Evolutionary conservation across 1,139 yeast species (phyloP).

Genomic region (Saccharomyces hybrid): DNA sequence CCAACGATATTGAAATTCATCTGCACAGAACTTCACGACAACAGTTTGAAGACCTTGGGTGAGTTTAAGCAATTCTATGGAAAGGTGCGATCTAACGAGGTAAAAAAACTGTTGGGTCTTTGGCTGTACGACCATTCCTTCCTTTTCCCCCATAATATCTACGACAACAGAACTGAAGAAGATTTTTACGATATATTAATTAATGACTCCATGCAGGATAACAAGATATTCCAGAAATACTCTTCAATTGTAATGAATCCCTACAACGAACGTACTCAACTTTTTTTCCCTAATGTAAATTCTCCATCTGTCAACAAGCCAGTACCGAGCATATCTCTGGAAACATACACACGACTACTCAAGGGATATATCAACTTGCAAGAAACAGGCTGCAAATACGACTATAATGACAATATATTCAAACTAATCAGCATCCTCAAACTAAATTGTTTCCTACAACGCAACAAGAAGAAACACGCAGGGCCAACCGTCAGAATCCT

Average conservation of each 20-base stretch:
- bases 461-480: not conserved
- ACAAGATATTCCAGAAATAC: constrained; percentile 3
- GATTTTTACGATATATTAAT: constrained; percentile 2
- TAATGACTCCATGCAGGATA: constrained; percentile 2
- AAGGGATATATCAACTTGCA: not conserved
- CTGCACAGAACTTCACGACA: constrained; percentile 16
- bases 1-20: constrained; percentile 16
- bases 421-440: constrained; percentile 2
- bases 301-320: not conserved
- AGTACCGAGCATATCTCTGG: constrained; percentile 2
- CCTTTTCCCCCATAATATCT: not conserved
- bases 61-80: constrained; percentile 23
- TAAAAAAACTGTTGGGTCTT: constrained; percentile 10
- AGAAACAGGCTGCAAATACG: not conserved
- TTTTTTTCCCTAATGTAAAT: not conserved
- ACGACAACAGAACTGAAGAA: not conserved
- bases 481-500: not conserved
- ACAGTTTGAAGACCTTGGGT: constrained; percentile 16
- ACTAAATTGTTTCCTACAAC: constrained; percentile 2
- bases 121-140: constrained; percentile 5
- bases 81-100: constrained; percentile 9
- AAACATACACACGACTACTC: not conserved
- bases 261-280: constrained; percentile 1
- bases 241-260: constrained; percentile 1
- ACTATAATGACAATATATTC: not conserved